Conservation (phyloP, 148 eudicot species). For the Vaccinium vitisidaea region DNA sequence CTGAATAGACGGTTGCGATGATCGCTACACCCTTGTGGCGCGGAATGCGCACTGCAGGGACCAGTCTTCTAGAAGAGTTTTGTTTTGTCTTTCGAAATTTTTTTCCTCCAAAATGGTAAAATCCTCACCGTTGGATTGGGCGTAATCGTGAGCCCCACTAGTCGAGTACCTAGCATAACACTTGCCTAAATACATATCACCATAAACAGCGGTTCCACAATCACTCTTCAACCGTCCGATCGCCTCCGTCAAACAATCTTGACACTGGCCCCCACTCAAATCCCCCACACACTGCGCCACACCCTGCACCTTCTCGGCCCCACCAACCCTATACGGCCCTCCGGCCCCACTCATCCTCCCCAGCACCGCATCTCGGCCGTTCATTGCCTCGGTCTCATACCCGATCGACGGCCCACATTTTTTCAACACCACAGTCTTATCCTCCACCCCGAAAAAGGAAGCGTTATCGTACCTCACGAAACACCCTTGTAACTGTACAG, state of each 20-base stretch:
- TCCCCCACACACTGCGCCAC: constrained; percentile 64
- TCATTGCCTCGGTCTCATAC: constrained; percentile 11
- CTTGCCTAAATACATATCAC: constrained; percentile 54
- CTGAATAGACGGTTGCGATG: too few species aligned
- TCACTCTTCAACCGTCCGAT: constrained; percentile 37
- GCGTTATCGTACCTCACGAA: constrained; percentile 48
- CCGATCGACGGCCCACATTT: constrained; percentile 44
- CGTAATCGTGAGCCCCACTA: constrained; percentile 32
- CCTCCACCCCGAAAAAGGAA: constrained; percentile 47
- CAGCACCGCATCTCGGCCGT: constrained; percentile 41
- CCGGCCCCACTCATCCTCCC: constrained; percentile 20
- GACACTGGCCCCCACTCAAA: constrained; percentile 43
- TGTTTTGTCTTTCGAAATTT: background rate
- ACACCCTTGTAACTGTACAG: constrained; percentile 50
- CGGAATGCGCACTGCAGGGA: too few species aligned
- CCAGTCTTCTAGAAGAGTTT: background rate
- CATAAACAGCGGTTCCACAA: constrained; percentile 38
- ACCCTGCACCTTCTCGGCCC: constrained; percentile 41
- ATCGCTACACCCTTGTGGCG: too few species aligned
- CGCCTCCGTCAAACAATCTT: constrained; percentile 48
- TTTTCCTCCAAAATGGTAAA: background rate
- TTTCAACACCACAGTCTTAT: constrained; percentile 44
- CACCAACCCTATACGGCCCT: constrained; percentile 43
- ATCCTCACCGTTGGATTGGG: constrained; percentile 31
- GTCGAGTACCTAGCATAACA: constrained; percentile 51